Base-by-base conservation (phyloP, 192 early-diverging fungal genomes). In the Geranomyces variabilis region DNA sequence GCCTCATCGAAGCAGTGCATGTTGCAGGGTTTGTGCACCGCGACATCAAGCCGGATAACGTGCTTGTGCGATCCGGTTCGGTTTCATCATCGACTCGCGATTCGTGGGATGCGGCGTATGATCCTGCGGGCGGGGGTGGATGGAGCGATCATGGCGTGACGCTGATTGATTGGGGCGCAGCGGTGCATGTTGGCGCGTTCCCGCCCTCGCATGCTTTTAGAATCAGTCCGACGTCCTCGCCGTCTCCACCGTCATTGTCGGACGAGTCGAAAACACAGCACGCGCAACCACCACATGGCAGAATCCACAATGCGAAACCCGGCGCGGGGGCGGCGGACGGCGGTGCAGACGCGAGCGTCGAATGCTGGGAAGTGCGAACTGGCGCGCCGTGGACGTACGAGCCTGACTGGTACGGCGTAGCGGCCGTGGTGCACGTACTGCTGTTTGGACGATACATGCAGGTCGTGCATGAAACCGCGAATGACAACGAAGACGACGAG, bases 321-420 rank as follows among this genome's bases (percentile, higher is more conserved):
- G 57, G 5, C 49, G 44, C 10, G 31, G 36, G 5, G 10, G 36
- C 36, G 36, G 36, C 36, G 36, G 36, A 10, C 36, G 36, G 5
- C 10, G 36, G 5, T 41, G 29, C 8, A 41, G 80, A 79, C 43
- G 57, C 64, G 60, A 61, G 48, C 14, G 65, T 70, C 46, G 77
- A 83, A 44, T 83, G 78, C 68, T 88, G 85, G 83, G 85, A 87
- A 66, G 58, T 79, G 30, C 34, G 70, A 36, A 81, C 79, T 47
- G 77, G 74, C 28, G 28, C 17, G 28, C 44, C 75, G n/a, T 82
- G 76, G 67, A 76, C 31, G 43, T 87, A 79, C 66, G 83, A 87
- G 58, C 55, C 73, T 22, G 86, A 87, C 59, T 85, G 84, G 86
- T 86, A 84, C 69, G 84, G 80, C 60, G 75, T 71, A 13, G 86